Percentiles rank a stretch among this genome's conserved stretches.
Conservation (phyloP, 2,329 filamentous ascomycete genomes). For the Kalaharituber pfeilii region DNA sequence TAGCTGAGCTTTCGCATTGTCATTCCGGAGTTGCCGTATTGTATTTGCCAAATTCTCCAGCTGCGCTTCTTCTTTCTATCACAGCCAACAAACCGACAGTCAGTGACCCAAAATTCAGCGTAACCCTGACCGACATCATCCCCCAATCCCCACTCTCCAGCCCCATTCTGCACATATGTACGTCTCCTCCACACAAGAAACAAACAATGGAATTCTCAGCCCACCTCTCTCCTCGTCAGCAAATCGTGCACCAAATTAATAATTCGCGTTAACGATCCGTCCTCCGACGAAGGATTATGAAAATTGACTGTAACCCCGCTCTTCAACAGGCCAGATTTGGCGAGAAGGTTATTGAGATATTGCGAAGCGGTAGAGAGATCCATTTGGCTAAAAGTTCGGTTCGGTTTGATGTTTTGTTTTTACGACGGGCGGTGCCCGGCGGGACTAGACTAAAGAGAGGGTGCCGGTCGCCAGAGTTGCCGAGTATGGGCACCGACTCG, state of each 20-base stretch:
- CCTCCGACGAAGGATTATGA: constrained; percentile 47
- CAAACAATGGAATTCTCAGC: too few species aligned
- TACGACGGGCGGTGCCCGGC: too few species aligned
- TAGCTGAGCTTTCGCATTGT: constrained; percentile 37
- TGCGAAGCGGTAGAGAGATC: constrained; percentile 48
- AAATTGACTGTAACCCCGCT: constrained; percentile 63
- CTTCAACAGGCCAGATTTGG: constrained; percentile 46
- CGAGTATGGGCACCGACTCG: too few species aligned
- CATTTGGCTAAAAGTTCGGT: too few species aligned
- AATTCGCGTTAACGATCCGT: constrained; percentile 48
- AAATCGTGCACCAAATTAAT: constrained; percentile 91
- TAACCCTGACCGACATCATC: too few species aligned
- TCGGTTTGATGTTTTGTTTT: too few species aligned
- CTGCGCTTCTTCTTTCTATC: constrained; percentile 71
- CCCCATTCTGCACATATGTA: too few species aligned
- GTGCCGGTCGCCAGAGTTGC: too few species aligned
- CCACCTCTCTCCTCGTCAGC: constrained; percentile 78
- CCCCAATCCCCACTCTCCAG: too few species aligned
- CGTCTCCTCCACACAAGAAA: too few species aligned
- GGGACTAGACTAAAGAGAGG: too few species aligned
- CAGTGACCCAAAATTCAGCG: too few species aligned
- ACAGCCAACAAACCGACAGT: not conserved
- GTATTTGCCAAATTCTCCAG: constrained; percentile 66
- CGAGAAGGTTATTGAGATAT: constrained; percentile 56
- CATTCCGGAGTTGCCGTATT: constrained; percentile 51